A percentile compares a stretch with the other conserved stretches of the same genome.
Conservation (phyloP, 352 stramenopile species). For the Globisporangium irregulare region DNA sequence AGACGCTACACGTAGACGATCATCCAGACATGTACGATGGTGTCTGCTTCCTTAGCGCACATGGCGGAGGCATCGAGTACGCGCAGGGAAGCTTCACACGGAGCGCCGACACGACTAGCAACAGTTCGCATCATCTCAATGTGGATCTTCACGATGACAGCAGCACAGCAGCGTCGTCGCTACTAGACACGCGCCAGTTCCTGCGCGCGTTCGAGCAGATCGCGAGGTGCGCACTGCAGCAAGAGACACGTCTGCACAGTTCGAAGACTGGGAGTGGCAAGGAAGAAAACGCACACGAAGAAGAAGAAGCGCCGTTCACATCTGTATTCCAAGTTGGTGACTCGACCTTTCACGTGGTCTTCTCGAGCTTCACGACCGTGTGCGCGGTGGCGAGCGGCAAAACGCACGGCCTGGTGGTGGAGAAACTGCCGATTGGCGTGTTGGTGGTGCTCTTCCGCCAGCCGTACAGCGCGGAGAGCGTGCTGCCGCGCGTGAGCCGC, state of each 20-base stretch:
- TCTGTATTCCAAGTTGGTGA: slow-evolving; percentile 31
- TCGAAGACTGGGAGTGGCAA: background rate
- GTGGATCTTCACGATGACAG: background rate
- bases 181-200: slow-evolving; percentile 20
- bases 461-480: slow-evolving; percentile 30
- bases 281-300: background rate
- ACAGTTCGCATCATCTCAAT: background rate
- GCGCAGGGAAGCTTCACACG: slow-evolving; percentile 40
- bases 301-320: slow-evolving; percentile 12
- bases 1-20: slow-evolving; percentile 27
- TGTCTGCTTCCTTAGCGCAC: slow-evolving; percentile 39
- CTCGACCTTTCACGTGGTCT: slow-evolving; percentile 40
- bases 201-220: slow-evolving; percentile 44
- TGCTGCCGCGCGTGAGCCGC: slow-evolving; percentile 32
- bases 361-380: slow-evolving; percentile 40
- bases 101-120: background rate
- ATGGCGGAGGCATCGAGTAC: slow-evolving; percentile 34
- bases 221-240: slow-evolving; percentile 33
- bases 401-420: slow-evolving; percentile 32
- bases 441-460: slow-evolving; percentile 41
- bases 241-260: slow-evolving; percentile 11
- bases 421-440: slow-evolving; percentile 54
- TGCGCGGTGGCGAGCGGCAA: slow-evolving; percentile 36
- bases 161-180: background rate
- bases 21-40: slow-evolving; percentile 40